These are phyloP conservation scores for Epichloe sylvatica DNA, from an alignment of 2,329 filamentous ascomycete species.

Conservation along the genomic window DNA sequence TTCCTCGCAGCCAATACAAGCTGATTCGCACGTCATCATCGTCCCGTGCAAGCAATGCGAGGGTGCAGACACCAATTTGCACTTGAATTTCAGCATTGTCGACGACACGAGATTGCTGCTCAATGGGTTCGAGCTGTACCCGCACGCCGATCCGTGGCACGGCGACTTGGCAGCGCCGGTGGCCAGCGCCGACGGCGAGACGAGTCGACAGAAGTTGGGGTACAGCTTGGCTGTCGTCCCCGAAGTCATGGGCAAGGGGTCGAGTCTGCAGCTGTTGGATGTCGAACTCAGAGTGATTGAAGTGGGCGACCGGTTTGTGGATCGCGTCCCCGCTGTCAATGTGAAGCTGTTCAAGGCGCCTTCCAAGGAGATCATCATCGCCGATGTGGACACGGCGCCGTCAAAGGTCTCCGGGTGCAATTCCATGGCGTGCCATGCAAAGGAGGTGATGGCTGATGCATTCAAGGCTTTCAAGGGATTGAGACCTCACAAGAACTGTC, in stretches of 20 bases:
- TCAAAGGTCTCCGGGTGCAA: constrained; percentile 20
- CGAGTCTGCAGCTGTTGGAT: constrained; percentile 36
- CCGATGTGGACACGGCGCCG: constrained; percentile 27
- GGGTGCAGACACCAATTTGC: constrained; percentile 30
- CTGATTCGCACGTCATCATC: constrained; percentile 26
- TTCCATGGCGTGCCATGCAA: constrained; percentile 38
- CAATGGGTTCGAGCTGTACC: constrained; percentile 49
- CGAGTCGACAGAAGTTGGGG: constrained; percentile 29
- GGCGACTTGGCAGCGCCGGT: constrained; percentile 32
- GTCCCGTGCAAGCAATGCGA: constrained; percentile 42
- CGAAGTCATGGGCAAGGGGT: constrained; percentile 34
- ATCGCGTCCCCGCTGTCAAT: constrained; percentile 40
- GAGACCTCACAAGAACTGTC: constrained; percentile 12
- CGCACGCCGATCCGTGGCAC: constrained; percentile 32
- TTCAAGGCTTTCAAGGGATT: constrained; percentile 16
- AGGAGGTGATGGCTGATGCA: constrained; percentile 20
- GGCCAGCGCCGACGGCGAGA: constrained; percentile 24
- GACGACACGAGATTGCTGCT: constrained; percentile 35
- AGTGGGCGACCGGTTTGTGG: constrained; percentile 41
- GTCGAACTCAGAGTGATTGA: constrained; percentile 46
- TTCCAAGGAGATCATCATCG: constrained; percentile 40
- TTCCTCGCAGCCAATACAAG: constrained; percentile 22
- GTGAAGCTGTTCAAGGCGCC: constrained; percentile 49
- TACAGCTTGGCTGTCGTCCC: constrained; percentile 32
- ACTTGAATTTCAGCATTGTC: constrained; percentile 41